These are phyloP conservation scores for Microsporum canis DNA, from an alignment of 2,329 filamentous ascomycete genomes.

Conservation along the genomic window DNA sequence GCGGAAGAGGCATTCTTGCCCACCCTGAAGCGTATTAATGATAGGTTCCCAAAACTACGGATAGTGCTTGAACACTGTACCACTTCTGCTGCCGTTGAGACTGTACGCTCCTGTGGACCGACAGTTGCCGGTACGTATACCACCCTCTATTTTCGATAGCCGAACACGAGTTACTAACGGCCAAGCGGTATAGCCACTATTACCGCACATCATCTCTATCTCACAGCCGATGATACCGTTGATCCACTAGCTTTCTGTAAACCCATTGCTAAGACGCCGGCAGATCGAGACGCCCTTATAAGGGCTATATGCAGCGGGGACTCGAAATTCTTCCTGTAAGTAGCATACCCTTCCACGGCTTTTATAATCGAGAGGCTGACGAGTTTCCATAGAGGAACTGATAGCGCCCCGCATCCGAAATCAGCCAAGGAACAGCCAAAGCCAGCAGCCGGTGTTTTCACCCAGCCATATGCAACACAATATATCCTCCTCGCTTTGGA, in stretches of 20 bases:
- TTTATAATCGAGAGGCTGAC: not conserved
- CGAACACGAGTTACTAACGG: not conserved
- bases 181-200: conserved; percentile 44
- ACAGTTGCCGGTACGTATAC: conserved; percentile 47
- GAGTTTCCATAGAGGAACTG: conserved; percentile 33
- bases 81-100: conserved; percentile 66
- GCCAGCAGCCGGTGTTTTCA: conserved; percentile 48
- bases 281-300: conserved; percentile 61
- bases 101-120: conserved; percentile 64
- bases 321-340: conserved; percentile 50
- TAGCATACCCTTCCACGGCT: not conserved
- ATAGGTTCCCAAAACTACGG: conserved; percentile 51
- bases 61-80: conserved; percentile 73
- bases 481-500: conserved; percentile 50
- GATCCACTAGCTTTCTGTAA: conserved; percentile 73
- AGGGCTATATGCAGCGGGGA: conserved; percentile 45
- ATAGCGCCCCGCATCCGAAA: conserved; percentile 56
- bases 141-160: not conserved
- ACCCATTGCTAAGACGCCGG: conserved; percentile 60
- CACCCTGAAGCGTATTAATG: conserved; percentile 61
- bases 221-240: conserved; percentile 62
- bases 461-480: conserved; percentile 49
- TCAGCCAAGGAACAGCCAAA: conserved; percentile 38
- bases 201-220: conserved; percentile 73
- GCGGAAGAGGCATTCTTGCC: conserved; percentile 71